Evolutionary conservation across 2,329 filamentous ascomycete genomes (phyloP).

Genomic region (Penicillium verrucosum): DNA sequence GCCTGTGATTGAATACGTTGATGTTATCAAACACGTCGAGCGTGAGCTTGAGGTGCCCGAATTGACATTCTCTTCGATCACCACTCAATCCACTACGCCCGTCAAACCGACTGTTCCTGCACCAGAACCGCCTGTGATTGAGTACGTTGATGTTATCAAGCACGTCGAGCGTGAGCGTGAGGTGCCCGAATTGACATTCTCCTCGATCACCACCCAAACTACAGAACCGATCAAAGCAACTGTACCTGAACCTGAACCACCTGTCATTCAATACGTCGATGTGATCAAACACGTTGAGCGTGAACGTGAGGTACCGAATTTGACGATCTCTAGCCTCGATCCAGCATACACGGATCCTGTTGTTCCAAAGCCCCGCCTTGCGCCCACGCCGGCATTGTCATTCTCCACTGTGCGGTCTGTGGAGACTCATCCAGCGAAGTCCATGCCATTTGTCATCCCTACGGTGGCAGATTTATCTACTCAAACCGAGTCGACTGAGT

Average conservation of each 20-base stretch:
- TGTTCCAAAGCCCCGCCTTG: slow-evolving; percentile 17
- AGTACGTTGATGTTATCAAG: slow-evolving; percentile 4
- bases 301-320: slow-evolving; percentile 18
- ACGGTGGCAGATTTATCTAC: slow-evolving; percentile 19
- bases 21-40: slow-evolving; percentile 6
- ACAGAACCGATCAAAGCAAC: slow-evolving; percentile 25
- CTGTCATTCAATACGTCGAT: slow-evolving; percentile 7
- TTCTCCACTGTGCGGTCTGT: slow-evolving; percentile 46
- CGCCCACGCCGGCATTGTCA: slow-evolving; percentile 29
- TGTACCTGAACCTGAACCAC: slow-evolving; percentile 18
- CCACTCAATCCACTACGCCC: slow-evolving; percentile 26
- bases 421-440: slow-evolving; percentile 45
- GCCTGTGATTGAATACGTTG: slow-evolving; percentile 16
- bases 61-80: slow-evolving; percentile 31
- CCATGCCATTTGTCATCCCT: slow-evolving; percentile 29
- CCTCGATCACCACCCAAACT: slow-evolving; percentile 29
- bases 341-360: slow-evolving; percentile 34
- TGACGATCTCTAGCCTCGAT: slow-evolving; percentile 30
- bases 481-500: slow-evolving; percentile 22
- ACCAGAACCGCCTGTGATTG: slow-evolving; percentile 12
- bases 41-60: slow-evolving; percentile 10
- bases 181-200: slow-evolving; percentile 24
- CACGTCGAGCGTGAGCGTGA: slow-evolving; percentile 9
- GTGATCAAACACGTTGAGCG: slow-evolving; percentile 10
- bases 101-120: slow-evolving; percentile 19